Evolutionary conservation across 148 eudicot species (phyloP).

Genomic region (Pouteria glomerata): DNA sequence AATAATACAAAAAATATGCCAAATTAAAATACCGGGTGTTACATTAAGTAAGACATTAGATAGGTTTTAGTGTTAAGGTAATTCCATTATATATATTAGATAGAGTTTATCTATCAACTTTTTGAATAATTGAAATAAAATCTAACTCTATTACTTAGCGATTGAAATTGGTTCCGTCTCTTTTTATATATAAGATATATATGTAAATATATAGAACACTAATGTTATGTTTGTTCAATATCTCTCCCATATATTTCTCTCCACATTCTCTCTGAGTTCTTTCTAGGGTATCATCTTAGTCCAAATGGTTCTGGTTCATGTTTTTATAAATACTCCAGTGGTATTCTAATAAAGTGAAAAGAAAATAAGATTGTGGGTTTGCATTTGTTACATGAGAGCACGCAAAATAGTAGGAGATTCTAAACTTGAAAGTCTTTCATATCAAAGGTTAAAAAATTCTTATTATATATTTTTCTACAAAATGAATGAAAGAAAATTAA

Average conservation of each 20-base stretch:
- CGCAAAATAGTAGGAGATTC: background rate
- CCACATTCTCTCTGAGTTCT: no score
- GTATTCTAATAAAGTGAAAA: no score
- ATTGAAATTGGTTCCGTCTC: background rate
- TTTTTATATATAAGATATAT: background rate
- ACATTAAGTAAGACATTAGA: no score
- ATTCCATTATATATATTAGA: background rate
- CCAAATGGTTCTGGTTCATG: background rate
- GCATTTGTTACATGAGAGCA: background rate
- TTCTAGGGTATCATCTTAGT: background rate
- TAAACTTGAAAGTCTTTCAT: background rate
- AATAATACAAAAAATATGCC: no score
- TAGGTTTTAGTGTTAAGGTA: no score
- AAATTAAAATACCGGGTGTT: no score
- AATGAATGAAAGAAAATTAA: no score
- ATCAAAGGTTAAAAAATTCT: background rate
- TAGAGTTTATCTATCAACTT: background rate
- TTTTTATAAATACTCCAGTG: no score
- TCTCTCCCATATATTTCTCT: background rate
- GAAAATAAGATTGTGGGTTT: background rate
- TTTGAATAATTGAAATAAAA: no score
- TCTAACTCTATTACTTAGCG: background rate
- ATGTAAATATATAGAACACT: no score
- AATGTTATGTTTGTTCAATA: background rate
- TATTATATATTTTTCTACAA: background rate